Base-by-base conservation (phyloP, 2,329 filamentous ascomycete species). In the Fusarium pseudograminearum region DNA sequence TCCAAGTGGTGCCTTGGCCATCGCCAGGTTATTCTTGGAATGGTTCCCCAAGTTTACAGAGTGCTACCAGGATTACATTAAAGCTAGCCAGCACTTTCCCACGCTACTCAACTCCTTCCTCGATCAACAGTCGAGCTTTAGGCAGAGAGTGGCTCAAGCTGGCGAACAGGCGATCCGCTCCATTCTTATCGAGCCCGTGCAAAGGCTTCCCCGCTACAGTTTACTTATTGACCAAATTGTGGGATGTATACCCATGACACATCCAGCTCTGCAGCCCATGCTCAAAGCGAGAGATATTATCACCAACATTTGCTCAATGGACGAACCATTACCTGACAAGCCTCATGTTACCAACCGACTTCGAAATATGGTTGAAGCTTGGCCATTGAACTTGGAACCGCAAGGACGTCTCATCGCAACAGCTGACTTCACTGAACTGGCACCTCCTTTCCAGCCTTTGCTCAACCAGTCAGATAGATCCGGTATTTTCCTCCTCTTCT, bases 151-250 rank as follows among this genome's bases (percentile, higher is more conserved):
- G 5, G 89, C 93, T 54, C 89, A 94, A 69, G 91, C 91, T 4
- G 95, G 96, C 57, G 96, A 98, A 78, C 96, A 99, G 81, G 88
- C 90, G 60, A 87, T 98, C 56, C 94, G 93, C 50, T 98, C 96
- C 5, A 87, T 96, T 67, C 86, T 99, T 57, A 99, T 99, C 78
- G 96, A 99, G 80, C 96, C 96, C 4, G 94, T 99, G 1, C 96
- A 99, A 79, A 88, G 96, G 54, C 86, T 99, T 54, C 96, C 96
- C 28, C 91, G 96, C 28, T 99, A 99, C 81, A 98, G 93, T 75
- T 84, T 99, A 36, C 91, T 98, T 76, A 98, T 99, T 73, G 96
- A 99, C 81, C 94, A 97, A 75, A 98, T 99, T 76, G 88, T 96
- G 48, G 90, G 91, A 70, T 94, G 92, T 65, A 86, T 98, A 20